A percentile compares a stretch with the other conserved stretches of the same genome.
Evolutionary conservation across 192 early-diverging fungal genomes (phyloP).

Genomic region (Gamsiella multidivaricata): DNA sequence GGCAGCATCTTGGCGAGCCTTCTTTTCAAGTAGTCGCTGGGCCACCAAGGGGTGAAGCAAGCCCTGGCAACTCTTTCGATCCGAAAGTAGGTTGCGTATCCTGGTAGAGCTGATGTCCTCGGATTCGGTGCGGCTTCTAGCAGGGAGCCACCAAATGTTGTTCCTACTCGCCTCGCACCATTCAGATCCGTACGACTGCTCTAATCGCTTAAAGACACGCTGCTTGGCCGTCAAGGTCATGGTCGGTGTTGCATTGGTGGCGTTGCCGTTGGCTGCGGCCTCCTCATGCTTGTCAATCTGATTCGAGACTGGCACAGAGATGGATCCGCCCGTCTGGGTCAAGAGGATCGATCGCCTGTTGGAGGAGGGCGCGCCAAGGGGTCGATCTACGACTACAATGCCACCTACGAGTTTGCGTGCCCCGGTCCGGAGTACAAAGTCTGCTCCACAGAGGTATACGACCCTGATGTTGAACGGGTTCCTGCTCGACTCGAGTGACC

Average conservation of each 20-base stretch:
- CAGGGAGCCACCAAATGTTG: conserved; percentile 50
- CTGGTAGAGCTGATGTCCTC: conserved; percentile 47
- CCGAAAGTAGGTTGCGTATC: conserved; percentile 30
- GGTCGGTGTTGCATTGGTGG: neutral
- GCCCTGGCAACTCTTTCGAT: conserved; percentile 29
- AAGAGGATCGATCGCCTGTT: conserved; percentile 41
- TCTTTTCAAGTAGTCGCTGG: conserved; percentile 24
- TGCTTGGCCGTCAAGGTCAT: conserved; percentile 10
- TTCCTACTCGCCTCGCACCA: conserved; percentile 40
- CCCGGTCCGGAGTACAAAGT: conserved; percentile 53
- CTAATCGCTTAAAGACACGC: conserved; percentile 30
- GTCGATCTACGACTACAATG: conserved; percentile 47
- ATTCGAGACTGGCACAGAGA: conserved; percentile 34
- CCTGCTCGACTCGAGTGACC: conserved; percentile 38
- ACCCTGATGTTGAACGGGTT: conserved; percentile 53
- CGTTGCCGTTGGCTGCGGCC: neutral
- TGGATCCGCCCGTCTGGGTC: conserved; percentile 25
- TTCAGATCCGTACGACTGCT: conserved; percentile 35
- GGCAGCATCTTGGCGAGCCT: conserved; percentile 14
- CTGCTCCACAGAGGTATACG: conserved; percentile 55
- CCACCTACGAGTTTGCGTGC: conserved; percentile 38
- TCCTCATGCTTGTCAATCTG: conserved; percentile 9
- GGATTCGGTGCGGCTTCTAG: conserved; percentile 34
- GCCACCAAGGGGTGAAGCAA: conserved; percentile 40
- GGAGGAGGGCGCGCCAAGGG: conserved; percentile 34